phyloP scores from a whole-genome alignment of 441 rosid species.

The Euphorbia schlechtendalii region DNA sequence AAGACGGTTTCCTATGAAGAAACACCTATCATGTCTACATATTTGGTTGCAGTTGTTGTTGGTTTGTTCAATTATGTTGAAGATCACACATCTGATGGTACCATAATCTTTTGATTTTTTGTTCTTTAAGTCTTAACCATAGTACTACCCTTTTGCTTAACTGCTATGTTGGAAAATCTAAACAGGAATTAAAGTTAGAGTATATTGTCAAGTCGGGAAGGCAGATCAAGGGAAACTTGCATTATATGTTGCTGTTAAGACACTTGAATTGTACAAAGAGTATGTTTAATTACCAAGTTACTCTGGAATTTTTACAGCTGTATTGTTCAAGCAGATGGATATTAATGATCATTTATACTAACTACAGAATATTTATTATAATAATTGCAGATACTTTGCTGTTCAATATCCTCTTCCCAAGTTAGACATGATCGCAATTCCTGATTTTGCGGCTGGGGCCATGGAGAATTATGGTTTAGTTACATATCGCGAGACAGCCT shows the following conservation, averaged over 20 bases:
- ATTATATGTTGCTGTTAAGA: constrained; percentile 74
- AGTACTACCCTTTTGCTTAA: neutral
- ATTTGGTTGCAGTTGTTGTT: constrained; percentile 85
- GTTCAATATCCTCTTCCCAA: constrained; percentile 86
- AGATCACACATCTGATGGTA: constrained; percentile 93
- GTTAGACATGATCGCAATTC: constrained; percentile 93
- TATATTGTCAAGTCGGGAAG: constrained; percentile 89
- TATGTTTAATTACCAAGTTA: constrained; percentile 29
- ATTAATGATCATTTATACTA: neutral
- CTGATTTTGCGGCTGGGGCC: constrained; percentile 97
- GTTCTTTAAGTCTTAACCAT: neutral
- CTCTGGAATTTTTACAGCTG: neutral
- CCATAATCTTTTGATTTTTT: neutral
- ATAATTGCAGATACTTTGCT: constrained; percentile 64
- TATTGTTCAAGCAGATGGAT: constrained; percentile 12
- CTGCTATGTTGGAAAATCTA: constrained; percentile 8
- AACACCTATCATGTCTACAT: constrained; percentile 94
- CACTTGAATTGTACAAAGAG: constrained; percentile 82
- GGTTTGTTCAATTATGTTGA: constrained; percentile 89
- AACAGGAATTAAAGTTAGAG: constrained; percentile 79
- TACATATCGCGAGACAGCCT: constrained; percentile 81
- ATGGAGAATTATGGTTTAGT: constrained; percentile 98
- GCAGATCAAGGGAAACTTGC: constrained; percentile 85
- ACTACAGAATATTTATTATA: constrained; percentile 3
- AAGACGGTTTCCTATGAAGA: constrained; percentile 76